Evolutionary conservation across 192 early-diverging fungal genomes (phyloP).

Genomic region (Globomyces pollinis-pini): DNA sequence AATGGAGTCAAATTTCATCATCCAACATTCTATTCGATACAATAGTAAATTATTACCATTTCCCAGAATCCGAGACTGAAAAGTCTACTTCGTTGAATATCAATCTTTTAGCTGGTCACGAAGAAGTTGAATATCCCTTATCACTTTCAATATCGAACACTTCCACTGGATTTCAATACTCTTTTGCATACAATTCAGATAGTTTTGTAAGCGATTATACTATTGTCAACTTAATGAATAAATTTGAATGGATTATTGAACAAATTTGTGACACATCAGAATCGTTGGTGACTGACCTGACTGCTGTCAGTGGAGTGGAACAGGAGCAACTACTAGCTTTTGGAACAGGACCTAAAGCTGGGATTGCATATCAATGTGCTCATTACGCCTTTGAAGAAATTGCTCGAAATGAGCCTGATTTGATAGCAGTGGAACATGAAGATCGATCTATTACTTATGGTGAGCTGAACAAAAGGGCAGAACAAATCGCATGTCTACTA

Average conservation of each 20-base stretch:
- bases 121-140: background rate
- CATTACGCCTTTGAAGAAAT: slow-evolving; percentile 16
- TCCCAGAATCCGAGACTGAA: background rate
- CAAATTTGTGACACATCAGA: background rate
- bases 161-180: no score
- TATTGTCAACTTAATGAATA: background rate
- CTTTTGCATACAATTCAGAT: no score
- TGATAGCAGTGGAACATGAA: slow-evolving; percentile 19
- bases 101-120: background rate
- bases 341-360: background rate
- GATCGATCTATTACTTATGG: slow-evolving; percentile 22
- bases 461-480: slow-evolving; percentile 21
- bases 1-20: background rate
- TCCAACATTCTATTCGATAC: background rate
- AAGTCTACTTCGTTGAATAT: background rate
- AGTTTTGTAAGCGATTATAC: no score
- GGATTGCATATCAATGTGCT: background rate
- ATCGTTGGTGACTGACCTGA: background rate
- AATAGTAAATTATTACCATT: background rate
- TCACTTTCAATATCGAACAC: background rate
- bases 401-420: slow-evolving; percentile 14
- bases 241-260: no score
- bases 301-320: background rate
- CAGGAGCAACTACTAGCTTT: background rate
- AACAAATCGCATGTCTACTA: slow-evolving; percentile 9